Conservation (phyloP, 1,284 basidiomycete species). For the Anthracocystis panici-leucophaei region DNA sequence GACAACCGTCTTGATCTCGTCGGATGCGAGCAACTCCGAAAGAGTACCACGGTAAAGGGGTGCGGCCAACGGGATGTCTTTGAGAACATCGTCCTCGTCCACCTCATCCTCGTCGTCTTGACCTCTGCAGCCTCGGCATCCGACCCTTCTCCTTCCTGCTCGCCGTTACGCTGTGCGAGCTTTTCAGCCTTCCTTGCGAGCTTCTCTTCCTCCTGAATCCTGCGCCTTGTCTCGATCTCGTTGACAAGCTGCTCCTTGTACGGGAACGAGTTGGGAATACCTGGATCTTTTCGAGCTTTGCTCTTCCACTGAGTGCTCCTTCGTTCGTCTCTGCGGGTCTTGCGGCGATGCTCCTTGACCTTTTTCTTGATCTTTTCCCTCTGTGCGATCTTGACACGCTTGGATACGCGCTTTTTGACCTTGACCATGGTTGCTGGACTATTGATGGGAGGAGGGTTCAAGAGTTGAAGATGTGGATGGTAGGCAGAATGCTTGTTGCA, state of each 20-base stretch:
- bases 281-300: slow-evolving; percentile 82
- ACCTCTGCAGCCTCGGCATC: slow-evolving; percentile 36
- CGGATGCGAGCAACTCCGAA: slow-evolving; percentile 32
- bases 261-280: slow-evolving; percentile 96
- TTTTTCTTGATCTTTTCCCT: slow-evolving; percentile 67
- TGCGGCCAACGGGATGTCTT: slow-evolving; percentile 46
- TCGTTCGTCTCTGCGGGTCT: slow-evolving; percentile 77
- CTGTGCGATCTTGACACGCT: slow-evolving; percentile 64
- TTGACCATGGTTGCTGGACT: slow-evolving; percentile 45
- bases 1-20: slow-evolving; percentile 55
- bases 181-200: slow-evolving; percentile 42
- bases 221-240: slow-evolving; percentile 73
- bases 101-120: slow-evolving; percentile 26
- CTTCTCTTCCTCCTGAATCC: slow-evolving; percentile 50
- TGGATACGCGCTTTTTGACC: slow-evolving; percentile 63
- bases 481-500: neutral
- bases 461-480: neutral
- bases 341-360: slow-evolving; percentile 67
- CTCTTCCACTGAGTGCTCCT: slow-evolving; percentile 85
- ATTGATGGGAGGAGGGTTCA: neutral
- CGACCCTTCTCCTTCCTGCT: slow-evolving; percentile 12
- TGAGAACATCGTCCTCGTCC: slow-evolving; percentile 33
- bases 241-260: slow-evolving; percentile 97
- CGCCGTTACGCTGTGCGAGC: slow-evolving; percentile 39
- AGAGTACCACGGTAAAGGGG: slow-evolving; percentile 48